These are phyloP conservation scores for Trametes cinnabarina DNA, from an alignment of 768 basidiomycete species.

Conservation along the genomic window DNA sequence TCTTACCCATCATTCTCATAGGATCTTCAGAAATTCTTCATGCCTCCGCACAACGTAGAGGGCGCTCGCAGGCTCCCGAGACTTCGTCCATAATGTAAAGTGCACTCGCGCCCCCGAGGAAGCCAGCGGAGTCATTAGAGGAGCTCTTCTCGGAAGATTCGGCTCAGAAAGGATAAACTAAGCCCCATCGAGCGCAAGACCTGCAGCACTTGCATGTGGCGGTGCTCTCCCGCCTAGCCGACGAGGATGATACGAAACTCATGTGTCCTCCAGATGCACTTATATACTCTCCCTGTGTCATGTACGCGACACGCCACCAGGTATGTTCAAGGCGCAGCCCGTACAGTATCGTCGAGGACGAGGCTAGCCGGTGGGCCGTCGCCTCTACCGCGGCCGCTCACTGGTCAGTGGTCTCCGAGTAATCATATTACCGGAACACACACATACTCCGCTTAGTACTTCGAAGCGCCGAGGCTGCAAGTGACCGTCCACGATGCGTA, in stretches of 20 bases:
- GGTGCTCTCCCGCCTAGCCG: slow-evolving; percentile 6
- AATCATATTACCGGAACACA: slow-evolving; percentile 6
- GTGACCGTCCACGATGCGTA: slow-evolving; percentile 15
- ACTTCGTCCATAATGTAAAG: not conserved
- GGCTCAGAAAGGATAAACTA: slow-evolving; percentile 1
- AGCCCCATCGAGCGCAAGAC: not conserved
- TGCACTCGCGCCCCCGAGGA: not conserved
- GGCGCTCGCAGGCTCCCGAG: not conserved
- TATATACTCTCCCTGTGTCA: not conserved
- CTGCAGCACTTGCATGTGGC: slow-evolving; percentile 6
- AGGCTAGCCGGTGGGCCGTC: too few relatives aligned
- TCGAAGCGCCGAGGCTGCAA: slow-evolving; percentile 17
- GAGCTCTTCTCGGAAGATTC: not conserved
- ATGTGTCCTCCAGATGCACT: not conserved
- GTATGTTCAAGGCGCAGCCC: too few relatives aligned
- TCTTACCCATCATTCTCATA: slow-evolving; percentile 14
- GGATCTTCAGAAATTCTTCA: slow-evolving; percentile 10
- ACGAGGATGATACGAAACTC: not conserved
- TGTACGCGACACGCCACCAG: too few relatives aligned
- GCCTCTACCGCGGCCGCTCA: too few relatives aligned
- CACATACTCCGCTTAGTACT: slow-evolving; percentile 2
- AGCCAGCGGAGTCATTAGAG: not conserved
- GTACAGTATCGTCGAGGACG: too few relatives aligned
- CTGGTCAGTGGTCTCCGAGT: too few relatives aligned
- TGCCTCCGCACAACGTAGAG: slow-evolving; percentile 7